These are phyloP conservation scores for Kodamaea anthophila DNA, from an alignment of 1,139 yeast genomes.

Conservation along the genomic window DNA sequence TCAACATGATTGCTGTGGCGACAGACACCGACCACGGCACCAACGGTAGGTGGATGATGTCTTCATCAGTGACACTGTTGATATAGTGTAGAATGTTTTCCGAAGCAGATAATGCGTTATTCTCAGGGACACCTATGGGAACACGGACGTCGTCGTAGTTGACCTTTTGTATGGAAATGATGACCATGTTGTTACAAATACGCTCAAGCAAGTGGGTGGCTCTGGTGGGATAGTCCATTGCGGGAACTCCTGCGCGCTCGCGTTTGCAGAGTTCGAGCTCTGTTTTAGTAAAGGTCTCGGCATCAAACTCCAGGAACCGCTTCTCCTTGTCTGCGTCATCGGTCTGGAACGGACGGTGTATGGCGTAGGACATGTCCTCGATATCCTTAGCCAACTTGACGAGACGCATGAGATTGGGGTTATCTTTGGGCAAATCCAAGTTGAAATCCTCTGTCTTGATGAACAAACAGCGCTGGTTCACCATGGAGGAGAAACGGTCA, in stretches of 20 bases:
- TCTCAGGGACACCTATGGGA: constrained; percentile 20
- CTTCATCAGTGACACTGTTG: constrained; percentile 15
- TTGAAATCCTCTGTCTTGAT: constrained; percentile 32
- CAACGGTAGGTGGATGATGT: constrained; percentile 21
- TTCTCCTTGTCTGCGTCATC: constrained; percentile 9
- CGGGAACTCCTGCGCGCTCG: constrained; percentile 8
- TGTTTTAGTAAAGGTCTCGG: constrained; percentile 20
- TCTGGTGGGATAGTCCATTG: constrained; percentile 13
- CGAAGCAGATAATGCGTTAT: constrained; percentile 18
- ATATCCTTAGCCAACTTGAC: constrained; percentile 23
- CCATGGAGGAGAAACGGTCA: constrained; percentile 33
- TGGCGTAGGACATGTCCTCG: constrained; percentile 25
- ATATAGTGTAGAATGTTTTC: constrained; percentile 24
- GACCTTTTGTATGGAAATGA: constrained; percentile 23
- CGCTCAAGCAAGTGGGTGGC: constrained; percentile 20
- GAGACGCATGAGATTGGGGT: constrained; percentile 20
- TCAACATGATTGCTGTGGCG: constrained; percentile 19
- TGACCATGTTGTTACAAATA: constrained; percentile 22
- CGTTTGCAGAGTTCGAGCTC: constrained; percentile 24
- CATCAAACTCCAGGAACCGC: constrained; percentile 17
- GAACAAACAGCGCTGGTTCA: constrained; percentile 31
- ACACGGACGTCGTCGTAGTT: constrained; percentile 21
- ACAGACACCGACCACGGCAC: constrained; percentile 24
- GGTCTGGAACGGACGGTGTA: constrained; percentile 26
- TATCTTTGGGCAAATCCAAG: constrained; percentile 20